Percentiles rank a stretch among this genome's conserved stretches.
Conservation (phyloP, 1,284 basidiomycete genomes). For the Vanrija sp. region DNA sequence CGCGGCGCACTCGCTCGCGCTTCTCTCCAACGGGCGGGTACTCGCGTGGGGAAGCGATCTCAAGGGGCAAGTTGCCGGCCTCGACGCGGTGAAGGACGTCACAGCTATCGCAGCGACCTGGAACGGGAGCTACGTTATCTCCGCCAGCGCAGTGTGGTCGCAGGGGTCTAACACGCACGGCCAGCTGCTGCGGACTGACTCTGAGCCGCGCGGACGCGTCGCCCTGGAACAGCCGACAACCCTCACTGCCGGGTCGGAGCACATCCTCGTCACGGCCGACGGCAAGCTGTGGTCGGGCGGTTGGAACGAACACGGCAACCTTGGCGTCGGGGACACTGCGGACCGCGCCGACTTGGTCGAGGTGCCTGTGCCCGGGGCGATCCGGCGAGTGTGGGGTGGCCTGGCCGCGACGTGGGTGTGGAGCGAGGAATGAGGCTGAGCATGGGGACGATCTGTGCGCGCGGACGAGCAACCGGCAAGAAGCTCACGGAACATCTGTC, state of each 20-base stretch:
- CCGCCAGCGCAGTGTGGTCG: constrained; percentile 48
- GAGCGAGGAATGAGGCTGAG: constrained; percentile 7
- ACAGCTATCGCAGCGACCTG: constrained; percentile 64
- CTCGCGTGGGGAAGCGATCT: constrained; percentile 62
- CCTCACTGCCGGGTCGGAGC: constrained; percentile 74
- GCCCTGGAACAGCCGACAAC: not conserved
- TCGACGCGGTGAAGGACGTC: constrained; percentile 39
- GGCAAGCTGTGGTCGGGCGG: constrained; percentile 73
- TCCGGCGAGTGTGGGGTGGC: constrained; percentile 30
- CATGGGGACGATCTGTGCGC: no score
- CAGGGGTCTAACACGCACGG: constrained; percentile 66
- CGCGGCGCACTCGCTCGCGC: constrained; percentile 64
- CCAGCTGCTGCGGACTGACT: constrained; percentile 54
- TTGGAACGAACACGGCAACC: constrained; percentile 94
- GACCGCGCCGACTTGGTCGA: constrained; percentile 52
- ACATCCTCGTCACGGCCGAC: constrained; percentile 56
- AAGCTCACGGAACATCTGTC: no score
- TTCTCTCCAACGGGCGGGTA: constrained; percentile 55
- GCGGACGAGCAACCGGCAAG: no score
- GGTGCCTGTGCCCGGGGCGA: constrained; percentile 12
- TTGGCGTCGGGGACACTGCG: constrained; percentile 62
- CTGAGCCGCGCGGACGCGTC: constrained; percentile 1
- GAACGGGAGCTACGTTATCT: constrained; percentile 69
- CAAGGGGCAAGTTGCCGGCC: constrained; percentile 61
- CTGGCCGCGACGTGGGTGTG: constrained; percentile 34